Base-by-base conservation (phyloP, 2,329 filamentous ascomycete species). In the Cladophialophora yegresii region DNA sequence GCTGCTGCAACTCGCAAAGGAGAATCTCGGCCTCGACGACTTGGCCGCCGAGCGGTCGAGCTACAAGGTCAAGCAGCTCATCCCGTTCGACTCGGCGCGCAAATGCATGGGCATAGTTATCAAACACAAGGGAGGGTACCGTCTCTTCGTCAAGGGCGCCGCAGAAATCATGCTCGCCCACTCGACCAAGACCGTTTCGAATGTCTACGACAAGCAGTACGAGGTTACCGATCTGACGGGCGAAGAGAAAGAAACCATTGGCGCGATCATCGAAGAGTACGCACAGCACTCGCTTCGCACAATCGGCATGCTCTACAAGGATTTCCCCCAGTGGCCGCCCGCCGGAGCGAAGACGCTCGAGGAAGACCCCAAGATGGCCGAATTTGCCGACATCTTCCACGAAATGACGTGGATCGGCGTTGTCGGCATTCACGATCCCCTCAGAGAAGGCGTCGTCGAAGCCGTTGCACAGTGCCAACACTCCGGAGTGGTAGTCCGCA, bases 351-450 rank as follows among this genome's bases (percentile, higher is more conserved):
- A 79, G 49, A 82, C 77, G 32, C 75, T 82, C 33, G 85, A 88
- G 67, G 87, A 89, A 65, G 86, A 90, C 69, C 74, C 80, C 7
- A 83, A 82, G 23, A 83, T 88, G 63, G 87, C 85, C 20, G 80
- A 87, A 4, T 89, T 93, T 64, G 84, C 87, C 16, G 84, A 87
- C 64, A 75, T 93, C 2, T 89, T 91, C 75, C 82, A 83, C 58
- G 82, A 90, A 60, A 91, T 93, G 85, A 87, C 84, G 4, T 90
- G 92, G 78, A 78, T 92, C 69, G 86, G 87, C 20, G 80, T 91
- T 47, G 87, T 90, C 55, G 89, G 89, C 70, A 91, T 92, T 72
- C 88, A 91, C 73, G 89, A 92, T 74, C 89, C 89, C 36, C 84
- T 91, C 20, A 82, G 89, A 62, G 82, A 84, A 5, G 87, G 88